phyloP scores from a whole-genome alignment of 352 stramenopile species.

The Globisporangium nagaii region DNA sequence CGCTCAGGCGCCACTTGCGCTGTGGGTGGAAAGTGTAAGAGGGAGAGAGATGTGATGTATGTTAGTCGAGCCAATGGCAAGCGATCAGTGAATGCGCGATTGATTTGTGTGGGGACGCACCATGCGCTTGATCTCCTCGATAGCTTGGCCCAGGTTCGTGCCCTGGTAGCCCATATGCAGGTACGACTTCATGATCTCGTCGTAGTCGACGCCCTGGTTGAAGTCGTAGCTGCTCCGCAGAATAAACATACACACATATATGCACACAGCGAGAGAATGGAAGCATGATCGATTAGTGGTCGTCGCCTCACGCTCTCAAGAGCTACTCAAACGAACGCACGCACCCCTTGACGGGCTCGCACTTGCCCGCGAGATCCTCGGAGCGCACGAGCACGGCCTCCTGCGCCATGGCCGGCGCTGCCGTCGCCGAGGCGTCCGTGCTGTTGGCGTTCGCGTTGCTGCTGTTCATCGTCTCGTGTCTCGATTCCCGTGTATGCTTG shows the following conservation, averaged over 20 bases:
- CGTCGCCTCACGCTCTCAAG: background rate
- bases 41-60: too few species aligned
- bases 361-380: conserved; percentile 72
- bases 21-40: too few species aligned
- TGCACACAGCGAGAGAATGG: background rate
- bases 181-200: conserved; percentile 80
- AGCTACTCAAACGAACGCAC: background rate
- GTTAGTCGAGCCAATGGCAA: too few species aligned
- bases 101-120: conserved; percentile 17
- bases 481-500: background rate
- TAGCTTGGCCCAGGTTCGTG: conserved; percentile 95
- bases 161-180: conserved; percentile 92
- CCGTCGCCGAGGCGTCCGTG: background rate
- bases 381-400: conserved; percentile 71
- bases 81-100: too few species aligned
- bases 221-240: conserved; percentile 80
- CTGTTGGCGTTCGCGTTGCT: background rate
- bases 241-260: background rate
- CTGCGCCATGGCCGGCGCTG: conserved; percentile 51
- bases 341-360: conserved; percentile 33
- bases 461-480: conserved; percentile 3
- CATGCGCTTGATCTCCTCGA: conserved; percentile 99
- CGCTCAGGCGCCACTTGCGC: conserved; percentile 95
- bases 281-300: too few species aligned
- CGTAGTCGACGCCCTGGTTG: conserved; percentile 86